Evolutionary conservation across 192 early-diverging fungal species (phyloP).

Genomic region (Dissophora ornata): DNA sequence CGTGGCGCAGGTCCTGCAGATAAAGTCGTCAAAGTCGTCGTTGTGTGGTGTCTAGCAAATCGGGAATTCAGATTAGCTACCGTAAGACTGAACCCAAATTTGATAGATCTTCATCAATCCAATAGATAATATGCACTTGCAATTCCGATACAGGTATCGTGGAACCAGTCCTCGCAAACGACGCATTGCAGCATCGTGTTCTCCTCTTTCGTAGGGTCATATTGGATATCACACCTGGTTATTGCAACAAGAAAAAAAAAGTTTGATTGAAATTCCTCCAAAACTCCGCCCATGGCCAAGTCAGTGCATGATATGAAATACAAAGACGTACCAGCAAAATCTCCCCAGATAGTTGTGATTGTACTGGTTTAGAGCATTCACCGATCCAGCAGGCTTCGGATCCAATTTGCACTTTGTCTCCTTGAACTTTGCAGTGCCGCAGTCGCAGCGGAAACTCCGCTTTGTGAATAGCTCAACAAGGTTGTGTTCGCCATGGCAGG

Average conservation of each 20-base stretch:
- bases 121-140: slow-evolving; percentile 31
- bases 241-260: background rate
- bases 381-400: slow-evolving; percentile 46
- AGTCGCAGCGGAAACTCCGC: slow-evolving; percentile 90
- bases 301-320: background rate
- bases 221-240: slow-evolving; percentile 75
- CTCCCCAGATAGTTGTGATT: slow-evolving; percentile 84
- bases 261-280: too few species aligned
- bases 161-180: slow-evolving; percentile 90
- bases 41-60: slow-evolving; percentile 62
- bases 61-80: too few species aligned
- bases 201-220: slow-evolving; percentile 79
- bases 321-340: slow-evolving; percentile 76
- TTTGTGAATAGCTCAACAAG: slow-evolving; percentile 89
- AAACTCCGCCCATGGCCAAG: too few species aligned
- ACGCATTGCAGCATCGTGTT: slow-evolving; percentile 88
- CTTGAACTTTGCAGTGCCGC: slow-evolving; percentile 73
- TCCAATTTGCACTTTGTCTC: slow-evolving; percentile 57
- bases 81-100: too few species aligned
- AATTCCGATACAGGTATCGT: slow-evolving; percentile 75
- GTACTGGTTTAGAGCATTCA: slow-evolving; percentile 81
- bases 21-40: slow-evolving; percentile 71
- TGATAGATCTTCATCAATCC: too few species aligned
- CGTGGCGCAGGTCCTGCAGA: slow-evolving; percentile 73
- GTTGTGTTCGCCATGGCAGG: slow-evolving; percentile 81